A percentile compares a stretch with the other conserved stretches of the same genome.
phyloP scores from a whole-genome alignment of 306 rosid genomes.

The Trifolium repens region DNA sequence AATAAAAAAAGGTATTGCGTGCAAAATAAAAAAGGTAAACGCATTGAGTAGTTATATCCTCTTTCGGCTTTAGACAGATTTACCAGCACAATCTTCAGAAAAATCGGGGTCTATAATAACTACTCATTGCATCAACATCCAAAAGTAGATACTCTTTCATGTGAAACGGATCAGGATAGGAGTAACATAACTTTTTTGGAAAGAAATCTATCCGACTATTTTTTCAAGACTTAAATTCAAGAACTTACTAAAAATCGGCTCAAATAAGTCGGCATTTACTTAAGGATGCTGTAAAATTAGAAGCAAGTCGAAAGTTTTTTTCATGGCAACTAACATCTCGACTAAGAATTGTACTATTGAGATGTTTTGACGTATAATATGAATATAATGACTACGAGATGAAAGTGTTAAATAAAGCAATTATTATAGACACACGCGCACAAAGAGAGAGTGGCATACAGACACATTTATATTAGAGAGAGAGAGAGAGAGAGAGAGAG shows the following conservation, averaged over 20 bases:
- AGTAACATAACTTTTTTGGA: background rate
- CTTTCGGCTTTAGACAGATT: slow-evolving; percentile 7
- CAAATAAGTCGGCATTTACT: background rate
- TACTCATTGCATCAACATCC: slow-evolving; percentile 17
- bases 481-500: slow-evolving; percentile 38
- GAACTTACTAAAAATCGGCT: background rate
- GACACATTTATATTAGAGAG: background rate
- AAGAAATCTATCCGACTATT: background rate
- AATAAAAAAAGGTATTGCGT: background rate
- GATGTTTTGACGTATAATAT: background rate
- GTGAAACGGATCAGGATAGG: background rate
- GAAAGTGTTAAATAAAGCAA: slow-evolving; percentile 26
- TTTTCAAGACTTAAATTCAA: background rate
- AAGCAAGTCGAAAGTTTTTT: slow-evolving; percentile 19
- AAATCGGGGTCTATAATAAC: background rate
- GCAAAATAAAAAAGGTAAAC: slow-evolving; percentile 6
- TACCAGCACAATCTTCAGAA: background rate
- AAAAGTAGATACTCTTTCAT: background rate
- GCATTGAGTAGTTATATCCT: background rate
- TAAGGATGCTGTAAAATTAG: slow-evolving; percentile 11
- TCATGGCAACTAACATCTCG: slow-evolving; percentile 7
- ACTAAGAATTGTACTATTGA: background rate
- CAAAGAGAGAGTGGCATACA: background rate
- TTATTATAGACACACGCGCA: background rate
- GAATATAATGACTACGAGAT: slow-evolving; percentile 21